Evolutionary conservation across 225 moss, liverwort and hornwort genomes (phyloP), one percentile per base, ranked within the genome.

Genomic region (Physcomitrium patens): DNA sequence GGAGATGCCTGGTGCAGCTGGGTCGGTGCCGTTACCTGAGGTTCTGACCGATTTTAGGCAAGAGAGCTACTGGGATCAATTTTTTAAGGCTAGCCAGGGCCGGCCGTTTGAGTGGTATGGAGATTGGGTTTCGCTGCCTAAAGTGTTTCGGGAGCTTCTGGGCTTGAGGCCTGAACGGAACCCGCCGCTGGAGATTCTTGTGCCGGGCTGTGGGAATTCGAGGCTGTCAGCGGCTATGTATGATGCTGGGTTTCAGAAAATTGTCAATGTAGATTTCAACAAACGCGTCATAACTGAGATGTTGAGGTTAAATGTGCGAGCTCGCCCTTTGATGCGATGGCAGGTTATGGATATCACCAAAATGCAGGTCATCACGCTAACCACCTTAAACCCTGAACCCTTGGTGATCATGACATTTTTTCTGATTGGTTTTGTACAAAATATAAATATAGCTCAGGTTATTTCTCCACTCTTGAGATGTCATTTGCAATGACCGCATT

Each of bases 101-200:
- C 81, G 82, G n/a, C 77, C 87, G 28, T 87, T 87, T 20, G 87
- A 87, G 84, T 87, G 87, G 87, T 87, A 87, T 49, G 82, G 87
- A 28, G 76, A 81, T 11, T 84, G 87, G 81, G 66, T 46, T 11
- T 48, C 74, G 37, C 74, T 87, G 68, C 84, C 87, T 5, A 14
- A 23, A 12, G 48, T 84, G 67, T 84, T 84, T 43, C 27, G n/a
- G 41, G 73, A 84, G 63, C 8, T 64, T 0, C 77, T 87, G 12
- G 84, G 79, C 12, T 68, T 84, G 60, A 76, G 51, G 41, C 61
- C 86, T n/a, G 45, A 76, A 8, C 83, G 71, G 31, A 26, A 50
- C 37, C 87, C 87, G 59, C 71, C 81, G 57, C 63, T 84, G 79
- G 74, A 87, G 55, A 69, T 87, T 71, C 82, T 87, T 8, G 87